Evolutionary conservation across 306 rosid species (phyloP).

Genomic region (Boehmeria nivea): DNA sequence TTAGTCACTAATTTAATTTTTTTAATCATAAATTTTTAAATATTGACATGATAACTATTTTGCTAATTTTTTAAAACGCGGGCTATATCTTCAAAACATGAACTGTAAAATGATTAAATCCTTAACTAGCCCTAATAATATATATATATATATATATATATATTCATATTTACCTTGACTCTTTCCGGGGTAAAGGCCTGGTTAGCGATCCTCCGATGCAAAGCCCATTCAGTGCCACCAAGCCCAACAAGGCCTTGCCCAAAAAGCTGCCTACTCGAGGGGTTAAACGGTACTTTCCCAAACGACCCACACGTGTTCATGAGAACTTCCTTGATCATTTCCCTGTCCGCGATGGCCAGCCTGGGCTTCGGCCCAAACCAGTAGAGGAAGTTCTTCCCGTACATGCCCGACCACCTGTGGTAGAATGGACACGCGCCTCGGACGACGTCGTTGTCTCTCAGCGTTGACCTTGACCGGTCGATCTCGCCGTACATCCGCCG

Average conservation of each 20-base stretch:
- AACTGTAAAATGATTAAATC: too few relatives aligned
- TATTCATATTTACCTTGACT: constrained; percentile 41
- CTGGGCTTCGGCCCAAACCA: constrained; percentile 74
- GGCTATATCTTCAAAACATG: too few relatives aligned
- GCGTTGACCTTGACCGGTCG: constrained; percentile 18
- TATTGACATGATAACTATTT: too few relatives aligned
- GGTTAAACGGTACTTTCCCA: constrained; percentile 28
- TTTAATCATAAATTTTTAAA: too few relatives aligned
- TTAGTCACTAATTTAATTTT: too few relatives aligned
- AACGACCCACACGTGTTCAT: constrained; percentile 34
- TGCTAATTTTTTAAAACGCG: too few relatives aligned
- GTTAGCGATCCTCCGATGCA: constrained; percentile 55
- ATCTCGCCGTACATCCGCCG: constrained; percentile 38
- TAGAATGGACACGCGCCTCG: constrained; percentile 47
- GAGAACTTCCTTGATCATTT: constrained; percentile 56
- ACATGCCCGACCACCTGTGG: constrained; percentile 49
- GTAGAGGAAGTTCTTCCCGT: constrained; percentile 58
- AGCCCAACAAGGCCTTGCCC: constrained; percentile 60
- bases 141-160: too few relatives aligned
- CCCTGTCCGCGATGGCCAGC: constrained; percentile 56
- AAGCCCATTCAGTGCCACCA: constrained; percentile 49
- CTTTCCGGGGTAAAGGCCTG: constrained; percentile 53
- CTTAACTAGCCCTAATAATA: too few relatives aligned
- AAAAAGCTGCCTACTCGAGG: constrained; percentile 46
- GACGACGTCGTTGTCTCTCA: constrained; percentile 42